Percentiles rank a stretch among this genome's conserved stretches.
phyloP scores from a whole-genome alignment of 2,329 filamentous ascomycete species.

The Lachnum nothofagi region DNA sequence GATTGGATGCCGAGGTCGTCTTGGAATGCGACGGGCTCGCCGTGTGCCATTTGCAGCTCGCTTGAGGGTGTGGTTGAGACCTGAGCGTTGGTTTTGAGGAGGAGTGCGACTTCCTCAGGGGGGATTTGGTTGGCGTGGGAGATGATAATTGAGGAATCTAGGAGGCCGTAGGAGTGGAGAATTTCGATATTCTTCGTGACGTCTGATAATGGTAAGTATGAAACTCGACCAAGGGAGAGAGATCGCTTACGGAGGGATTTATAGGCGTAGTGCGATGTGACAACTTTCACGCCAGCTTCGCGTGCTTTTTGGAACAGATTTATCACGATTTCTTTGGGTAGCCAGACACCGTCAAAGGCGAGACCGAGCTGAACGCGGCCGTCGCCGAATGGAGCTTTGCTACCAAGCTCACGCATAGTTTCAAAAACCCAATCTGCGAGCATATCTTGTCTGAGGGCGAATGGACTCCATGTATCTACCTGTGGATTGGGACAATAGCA shows the following conservation, averaged over 20 bases:
- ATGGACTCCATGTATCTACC: slow-evolving; percentile 31
- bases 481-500: slow-evolving; percentile 36
- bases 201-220: not conserved
- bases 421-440: slow-evolving; percentile 36
- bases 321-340: slow-evolving; percentile 36
- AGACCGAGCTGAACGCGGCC: slow-evolving; percentile 40
- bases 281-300: slow-evolving; percentile 35
- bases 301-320: slow-evolving; percentile 36
- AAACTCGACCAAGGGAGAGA: not conserved
- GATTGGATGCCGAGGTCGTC: slow-evolving; percentile 26
- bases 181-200: slow-evolving; percentile 18
- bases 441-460: slow-evolving; percentile 25
- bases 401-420: slow-evolving; percentile 34
- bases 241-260: slow-evolving; percentile 9
- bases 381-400: slow-evolving; percentile 28
- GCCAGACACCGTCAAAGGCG: slow-evolving; percentile 40
- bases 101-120: slow-evolving; percentile 33
- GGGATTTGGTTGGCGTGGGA: slow-evolving; percentile 37
- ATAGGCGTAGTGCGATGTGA: slow-evolving; percentile 38
- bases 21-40: slow-evolving; percentile 33
- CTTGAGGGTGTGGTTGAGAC: slow-evolving; percentile 45
- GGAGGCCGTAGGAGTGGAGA: slow-evolving; percentile 34
- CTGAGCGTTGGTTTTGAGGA: slow-evolving; percentile 34
- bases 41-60: slow-evolving; percentile 45
- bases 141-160: slow-evolving; percentile 40